Evolutionary conservation across 2,329 filamentous ascomycete species (phyloP), one percentile per base, ranked within the genome.

Genomic region (Calonectria crousiana): DNA sequence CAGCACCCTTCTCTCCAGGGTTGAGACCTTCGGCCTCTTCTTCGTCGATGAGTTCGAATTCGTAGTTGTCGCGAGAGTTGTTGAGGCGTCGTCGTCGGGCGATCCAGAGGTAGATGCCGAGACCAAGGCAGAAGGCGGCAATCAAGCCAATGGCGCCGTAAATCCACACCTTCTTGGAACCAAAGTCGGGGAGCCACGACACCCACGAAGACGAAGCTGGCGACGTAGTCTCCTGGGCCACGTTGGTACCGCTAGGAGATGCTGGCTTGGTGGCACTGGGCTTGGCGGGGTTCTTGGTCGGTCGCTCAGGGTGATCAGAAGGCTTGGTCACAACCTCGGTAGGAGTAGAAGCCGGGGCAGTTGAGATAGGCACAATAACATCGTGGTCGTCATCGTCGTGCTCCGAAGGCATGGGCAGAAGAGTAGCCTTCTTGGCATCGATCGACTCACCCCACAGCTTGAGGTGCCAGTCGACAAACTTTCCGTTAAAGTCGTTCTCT

Each of bases 381-480:
- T 93, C 93, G 83, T 96, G 94, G 81, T 98, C 92, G 73, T 94
- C 92, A 81, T 98, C 95, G 76, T 98, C 96, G 58, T 95, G 88
- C 65, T 94, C 94, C 8, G 90, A 92, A 0, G 97, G 97, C 87
- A 98, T 91, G 10, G 97, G 96, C 20, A 97, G 91, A 6, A 94
- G 88, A 10, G 86, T 90, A 67, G 96, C 93, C 82, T 94, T 94
- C 65, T 89, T 87, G 44, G 92, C 90, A 82, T 98, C 95, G 78
- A 95, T 94, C 74, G 91, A 90, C 84, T 98, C 96, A 75, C 97
- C 97, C 95, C 95, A 99, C 4, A 99, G 90, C 83, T 96, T 97
- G 73, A 99, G 88, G 80, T 95, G 94, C 95, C 96, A 99, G 86
- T 99, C 96, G 60, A 92, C 89, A 80, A 98, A 97, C 13, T 88